Evolutionary conservation across 805 yeast genomes (phyloP).

Genomic region (Brettanomyces naardenensis): DNA sequence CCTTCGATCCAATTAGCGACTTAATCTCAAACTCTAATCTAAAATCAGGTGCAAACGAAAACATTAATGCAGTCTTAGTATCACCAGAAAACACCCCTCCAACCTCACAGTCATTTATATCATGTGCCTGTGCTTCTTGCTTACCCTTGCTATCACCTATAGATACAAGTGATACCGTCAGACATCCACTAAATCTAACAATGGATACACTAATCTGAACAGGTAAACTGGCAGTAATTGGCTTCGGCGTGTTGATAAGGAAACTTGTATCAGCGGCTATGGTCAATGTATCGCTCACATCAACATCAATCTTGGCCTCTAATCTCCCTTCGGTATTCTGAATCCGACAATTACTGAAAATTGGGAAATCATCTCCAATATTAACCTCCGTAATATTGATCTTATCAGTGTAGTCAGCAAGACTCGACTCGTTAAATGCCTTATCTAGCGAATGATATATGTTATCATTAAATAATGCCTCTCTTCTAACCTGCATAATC

Average conservation of each 20-base stretch:
- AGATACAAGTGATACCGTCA: slow-evolving; percentile 64
- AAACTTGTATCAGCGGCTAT: slow-evolving; percentile 78
- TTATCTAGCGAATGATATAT: slow-evolving; percentile 72
- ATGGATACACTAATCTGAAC: slow-evolving; percentile 78
- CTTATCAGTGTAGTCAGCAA: slow-evolving; percentile 76
- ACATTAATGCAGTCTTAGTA: slow-evolving; percentile 57
- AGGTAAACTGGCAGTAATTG: slow-evolving; percentile 82
- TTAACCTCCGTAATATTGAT: slow-evolving; percentile 80
- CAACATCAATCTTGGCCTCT: slow-evolving; percentile 89
- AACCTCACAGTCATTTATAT: not conserved
- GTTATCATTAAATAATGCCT: slow-evolving; percentile 79
- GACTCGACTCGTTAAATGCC: slow-evolving; percentile 49
- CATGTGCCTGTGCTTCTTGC: slow-evolving; percentile 1
- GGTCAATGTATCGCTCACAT: slow-evolving; percentile 77
- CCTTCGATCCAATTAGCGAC: slow-evolving; percentile 86
- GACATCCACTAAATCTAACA: slow-evolving; percentile 84
- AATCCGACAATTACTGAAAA: slow-evolving; percentile 87
- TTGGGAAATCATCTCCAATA: slow-evolving; percentile 92
- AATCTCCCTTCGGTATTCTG: slow-evolving; percentile 40
- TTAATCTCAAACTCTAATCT: slow-evolving; percentile 81
- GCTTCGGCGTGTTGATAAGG: slow-evolving; percentile 73
- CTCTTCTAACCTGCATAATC: slow-evolving; percentile 78
- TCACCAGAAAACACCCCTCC: not conserved
- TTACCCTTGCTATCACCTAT: slow-evolving; percentile 17
- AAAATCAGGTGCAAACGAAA: slow-evolving; percentile 89